phyloP scores from a whole-genome alignment of 495 filamentous ascomycete species.

The Cercophora newfieldiana region DNA sequence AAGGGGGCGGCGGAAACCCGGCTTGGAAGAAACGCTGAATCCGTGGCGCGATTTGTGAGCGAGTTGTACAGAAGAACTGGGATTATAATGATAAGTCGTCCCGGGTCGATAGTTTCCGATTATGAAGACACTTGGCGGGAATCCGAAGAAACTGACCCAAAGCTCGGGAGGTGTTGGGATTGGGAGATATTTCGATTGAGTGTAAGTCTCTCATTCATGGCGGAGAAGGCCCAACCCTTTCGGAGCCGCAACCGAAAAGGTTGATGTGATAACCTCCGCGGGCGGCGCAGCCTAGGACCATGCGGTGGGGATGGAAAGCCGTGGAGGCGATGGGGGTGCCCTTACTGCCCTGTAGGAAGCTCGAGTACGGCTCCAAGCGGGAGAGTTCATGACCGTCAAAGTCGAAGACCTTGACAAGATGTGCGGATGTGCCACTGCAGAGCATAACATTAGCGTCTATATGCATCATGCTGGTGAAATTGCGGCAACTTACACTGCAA shows the following conservation, averaged over 20 bases:
- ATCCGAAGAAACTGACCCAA: constrained; percentile 11
- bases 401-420: constrained; percentile 90
- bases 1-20: not conserved
- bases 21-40: not conserved
- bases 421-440: constrained; percentile 77
- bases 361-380: constrained; percentile 80
- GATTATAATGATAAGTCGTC: not conserved
- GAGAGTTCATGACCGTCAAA: constrained; percentile 75
- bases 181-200: not conserved
- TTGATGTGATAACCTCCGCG: constrained; percentile 72
- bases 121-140: no score
- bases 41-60: not conserved
- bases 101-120: no score
- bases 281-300: constrained; percentile 83
- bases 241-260: constrained; percentile 58
- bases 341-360: constrained; percentile 74
- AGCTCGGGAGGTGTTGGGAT: no score
- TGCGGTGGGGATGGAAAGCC: constrained; percentile 93
- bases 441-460: constrained; percentile 29
- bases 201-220: not conserved
- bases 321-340: constrained; percentile 80
- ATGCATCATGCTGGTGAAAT: not conserved
- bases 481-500: constrained; percentile 75
- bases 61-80: not conserved
- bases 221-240: constrained; percentile 25